Conservation (phyloP, 441 rosid species). For the California macrophylla region DNA sequence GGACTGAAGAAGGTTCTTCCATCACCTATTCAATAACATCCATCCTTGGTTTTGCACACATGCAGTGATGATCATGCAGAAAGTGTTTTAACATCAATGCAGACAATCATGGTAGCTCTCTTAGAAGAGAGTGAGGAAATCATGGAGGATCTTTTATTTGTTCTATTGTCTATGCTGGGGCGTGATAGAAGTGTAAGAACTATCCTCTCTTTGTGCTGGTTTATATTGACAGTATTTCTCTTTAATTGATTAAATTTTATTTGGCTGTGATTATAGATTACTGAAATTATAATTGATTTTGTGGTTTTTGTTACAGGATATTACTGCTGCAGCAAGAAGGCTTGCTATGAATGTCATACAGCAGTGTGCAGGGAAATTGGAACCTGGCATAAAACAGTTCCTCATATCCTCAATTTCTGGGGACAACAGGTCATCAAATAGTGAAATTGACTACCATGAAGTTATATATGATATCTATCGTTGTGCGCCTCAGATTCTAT, state of each 20-base stretch:
- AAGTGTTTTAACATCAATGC: constrained; percentile 85
- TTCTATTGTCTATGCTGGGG: constrained; percentile 68
- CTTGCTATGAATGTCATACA: constrained; percentile 91
- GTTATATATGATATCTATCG: constrained; percentile 75
- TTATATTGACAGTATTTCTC: constrained; percentile 4
- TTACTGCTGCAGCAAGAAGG: constrained; percentile 59
- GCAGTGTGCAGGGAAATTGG: constrained; percentile 81
- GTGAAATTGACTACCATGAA: constrained; percentile 77
- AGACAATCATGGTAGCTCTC: constrained; percentile 73
- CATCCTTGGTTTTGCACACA: constrained; percentile 13
- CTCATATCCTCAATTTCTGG: constrained; percentile 86
- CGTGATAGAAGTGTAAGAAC: constrained; percentile 75
- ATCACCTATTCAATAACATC: neutral
- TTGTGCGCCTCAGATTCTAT: constrained; percentile 81
- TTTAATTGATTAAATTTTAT: constrained; percentile 11
- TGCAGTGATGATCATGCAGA: constrained; percentile 96
- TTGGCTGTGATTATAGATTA: constrained; percentile 1
- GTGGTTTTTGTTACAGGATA: constrained; percentile 44
- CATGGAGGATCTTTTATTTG: constrained; percentile 64
- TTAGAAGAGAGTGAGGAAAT: constrained; percentile 95
- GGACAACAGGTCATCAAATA: constrained; percentile 47
- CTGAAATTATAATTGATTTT: constrained; percentile 23
- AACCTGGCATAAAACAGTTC: constrained; percentile 79
- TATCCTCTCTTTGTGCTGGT: constrained; percentile 17
- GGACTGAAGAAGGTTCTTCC: constrained; percentile 12